Evolutionary conservation across 805 yeast species (phyloP).

Genomic region (Grigorovia jiainica): DNA sequence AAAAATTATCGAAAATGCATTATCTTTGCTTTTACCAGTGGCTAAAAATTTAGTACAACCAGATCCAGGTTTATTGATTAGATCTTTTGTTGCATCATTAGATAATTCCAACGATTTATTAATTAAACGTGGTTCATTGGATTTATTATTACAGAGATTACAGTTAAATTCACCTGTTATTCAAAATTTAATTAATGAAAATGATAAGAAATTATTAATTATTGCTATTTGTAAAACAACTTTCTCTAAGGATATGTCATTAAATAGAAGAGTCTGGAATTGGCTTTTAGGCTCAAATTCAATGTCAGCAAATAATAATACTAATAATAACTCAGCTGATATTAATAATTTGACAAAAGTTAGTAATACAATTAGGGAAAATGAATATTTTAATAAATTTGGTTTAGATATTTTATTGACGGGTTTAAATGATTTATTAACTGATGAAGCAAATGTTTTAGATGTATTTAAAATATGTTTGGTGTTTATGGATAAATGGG

Average conservation of each 20-base stretch:
- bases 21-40: conserved; percentile 33
- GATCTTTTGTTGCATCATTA: conserved; percentile 67
- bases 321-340: not conserved
- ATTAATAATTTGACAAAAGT: not conserved
- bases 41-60: conserved; percentile 60
- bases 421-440: conserved; percentile 45
- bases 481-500: conserved; percentile 89
- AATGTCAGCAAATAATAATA: conserved; percentile 11
- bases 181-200: conserved; percentile 35
- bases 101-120: conserved; percentile 55
- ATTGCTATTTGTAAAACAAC: conserved; percentile 60
- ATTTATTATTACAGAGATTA: conserved; percentile 58
- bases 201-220: conserved; percentile 51
- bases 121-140: conserved; percentile 83
- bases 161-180: conserved; percentile 55
- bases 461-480: conserved; percentile 56
- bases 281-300: conserved; percentile 74
- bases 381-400: conserved; percentile 44
- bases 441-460: conserved; percentile 25
- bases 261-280: conserved; percentile 86
- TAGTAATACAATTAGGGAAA: conserved; percentile 14
- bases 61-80: conserved; percentile 66
- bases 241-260: conserved; percentile 81
- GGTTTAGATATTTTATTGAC: conserved; percentile 43
- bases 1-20: conserved; percentile 26